These are phyloP conservation scores for Tuber umbilicatum DNA, from an alignment of 495 filamentous ascomycete genomes.

Conservation along the genomic window DNA sequence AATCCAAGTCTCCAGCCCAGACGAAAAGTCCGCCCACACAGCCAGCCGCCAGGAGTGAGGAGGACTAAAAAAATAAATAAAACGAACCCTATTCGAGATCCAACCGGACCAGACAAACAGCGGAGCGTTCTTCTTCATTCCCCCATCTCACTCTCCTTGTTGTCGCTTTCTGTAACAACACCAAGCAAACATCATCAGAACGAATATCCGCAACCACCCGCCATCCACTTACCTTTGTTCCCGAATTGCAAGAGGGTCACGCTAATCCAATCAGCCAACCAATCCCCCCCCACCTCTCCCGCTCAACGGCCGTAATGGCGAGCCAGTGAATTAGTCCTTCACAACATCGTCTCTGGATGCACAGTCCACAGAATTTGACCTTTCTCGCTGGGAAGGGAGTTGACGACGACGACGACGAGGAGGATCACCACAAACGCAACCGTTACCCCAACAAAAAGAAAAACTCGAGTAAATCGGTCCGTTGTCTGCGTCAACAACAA, in stretches of 20 bases:
- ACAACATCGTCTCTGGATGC: conserved; percentile 9
- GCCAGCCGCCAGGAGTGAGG: background rate
- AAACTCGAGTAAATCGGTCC: background rate
- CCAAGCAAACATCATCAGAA: background rate
- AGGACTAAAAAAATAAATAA: background rate
- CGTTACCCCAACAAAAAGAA: conserved; percentile 4
- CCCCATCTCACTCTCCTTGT: background rate
- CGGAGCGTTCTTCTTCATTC: background rate
- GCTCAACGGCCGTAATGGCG: conserved; percentile 12
- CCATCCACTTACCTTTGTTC: background rate
- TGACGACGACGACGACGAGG: background rate
- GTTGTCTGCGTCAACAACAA: background rate
- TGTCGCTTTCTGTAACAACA: background rate
- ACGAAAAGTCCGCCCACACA: background rate
- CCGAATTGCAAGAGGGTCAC: background rate
- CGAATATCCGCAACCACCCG: background rate
- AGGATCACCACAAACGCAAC: conserved; percentile 4
- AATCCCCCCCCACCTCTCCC: conserved; percentile 4
- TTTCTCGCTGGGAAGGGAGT: conserved; percentile 13
- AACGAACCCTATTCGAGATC: background rate
- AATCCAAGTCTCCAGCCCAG: too few species aligned
- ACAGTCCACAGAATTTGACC: conserved; percentile 4
- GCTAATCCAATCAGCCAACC: background rate
- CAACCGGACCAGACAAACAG: background rate
- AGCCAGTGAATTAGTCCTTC: conserved; percentile 12